Base-by-base conservation (phyloP, 495 filamentous ascomycete species). In the Evernia prunastri region DNA sequence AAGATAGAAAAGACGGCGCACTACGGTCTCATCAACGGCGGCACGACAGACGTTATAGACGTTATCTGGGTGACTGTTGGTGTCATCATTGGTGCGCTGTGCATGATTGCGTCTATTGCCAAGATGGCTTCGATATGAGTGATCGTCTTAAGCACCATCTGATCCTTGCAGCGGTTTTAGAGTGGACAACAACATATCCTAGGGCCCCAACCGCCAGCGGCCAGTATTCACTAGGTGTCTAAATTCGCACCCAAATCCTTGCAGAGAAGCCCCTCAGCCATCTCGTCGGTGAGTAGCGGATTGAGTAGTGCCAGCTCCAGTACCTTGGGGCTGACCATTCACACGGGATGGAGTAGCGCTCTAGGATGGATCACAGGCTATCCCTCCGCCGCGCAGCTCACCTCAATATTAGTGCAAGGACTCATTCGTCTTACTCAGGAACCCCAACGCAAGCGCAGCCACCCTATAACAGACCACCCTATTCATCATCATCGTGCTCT, bases 311-410 rank as follows among this genome's bases (percentile, higher is more conserved):
- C 25, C 9, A 31, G 25, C 25, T n/a, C 15, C 25, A 31, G 6
- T 29, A 27, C 12, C 1, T 15, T 53, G 49, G n/a, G n/a, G 25
- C 25, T 53, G 2, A 68, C 82, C 23, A 80, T 84, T 63, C 84
- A 78, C 82, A 13, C 64, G 75, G 80, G 81, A 15, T 88, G 84
- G 84, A 74, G 86, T 36, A 81, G 74, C 31, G 78, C 79, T 17
- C 77, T 82, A 37, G 84, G 81, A 20, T 87, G 85, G 84, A 80
- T 85, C 68, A 80, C 80, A 20, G 76, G 78, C 1, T 80, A 78
- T 35, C 80, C 84, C 0, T 73, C 79, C 2, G 74, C 77, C 39
- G 77, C 77, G 3, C 85, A 82, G 66, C 73, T 87, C 3, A 77
- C 78, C 4, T 81, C 77, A 1, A 82, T 76, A 6, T 76, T 84